These are phyloP conservation scores for Lolium rigidum DNA, from an alignment of 176 grass and related monocot species.

Conservation along the genomic window DNA sequence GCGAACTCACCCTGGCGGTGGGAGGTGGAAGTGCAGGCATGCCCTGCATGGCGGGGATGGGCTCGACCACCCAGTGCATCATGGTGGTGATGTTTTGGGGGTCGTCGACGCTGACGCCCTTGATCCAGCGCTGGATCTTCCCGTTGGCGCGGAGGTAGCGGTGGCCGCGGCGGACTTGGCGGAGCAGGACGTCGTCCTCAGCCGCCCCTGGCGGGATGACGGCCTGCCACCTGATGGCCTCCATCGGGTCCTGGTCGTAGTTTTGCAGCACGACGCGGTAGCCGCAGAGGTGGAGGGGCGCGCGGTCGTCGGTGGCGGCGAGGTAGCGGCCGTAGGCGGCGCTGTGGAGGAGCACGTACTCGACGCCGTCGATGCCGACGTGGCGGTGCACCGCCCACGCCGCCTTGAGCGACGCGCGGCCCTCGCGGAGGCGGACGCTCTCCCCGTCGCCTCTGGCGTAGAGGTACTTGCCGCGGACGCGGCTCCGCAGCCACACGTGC, in stretches of 20 bases:
- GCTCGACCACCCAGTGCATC: slow-evolving; percentile 39
- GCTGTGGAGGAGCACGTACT: slow-evolving; percentile 25
- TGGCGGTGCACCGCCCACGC: slow-evolving; percentile 35
- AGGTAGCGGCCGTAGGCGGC: slow-evolving; percentile 51
- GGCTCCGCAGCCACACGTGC: slow-evolving; percentile 35
- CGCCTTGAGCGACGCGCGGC: neutral
- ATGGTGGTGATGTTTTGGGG: neutral
- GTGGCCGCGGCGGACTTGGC: neutral
- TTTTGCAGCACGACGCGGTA: neutral
- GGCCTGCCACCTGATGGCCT: slow-evolving; percentile 11
- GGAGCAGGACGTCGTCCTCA: neutral
- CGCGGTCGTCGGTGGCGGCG: neutral
- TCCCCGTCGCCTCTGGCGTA: slow-evolving; percentile 18
- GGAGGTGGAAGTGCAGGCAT: neutral
- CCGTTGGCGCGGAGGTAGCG: slow-evolving; percentile 38
- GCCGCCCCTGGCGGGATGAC: neutral
- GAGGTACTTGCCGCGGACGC: slow-evolving; percentile 29
- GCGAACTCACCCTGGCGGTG: neutral
- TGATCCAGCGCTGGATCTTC: neutral
- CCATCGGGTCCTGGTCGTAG: neutral
- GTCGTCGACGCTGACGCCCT: neutral
- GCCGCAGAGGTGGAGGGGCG: neutral
- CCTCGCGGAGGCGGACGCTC: neutral
- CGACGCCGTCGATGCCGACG: neutral
- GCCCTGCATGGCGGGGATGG: neutral